Base-by-base conservation (phyloP, 495 filamentous ascomycete genomes). In the Staphylotrichum longicolle region DNA sequence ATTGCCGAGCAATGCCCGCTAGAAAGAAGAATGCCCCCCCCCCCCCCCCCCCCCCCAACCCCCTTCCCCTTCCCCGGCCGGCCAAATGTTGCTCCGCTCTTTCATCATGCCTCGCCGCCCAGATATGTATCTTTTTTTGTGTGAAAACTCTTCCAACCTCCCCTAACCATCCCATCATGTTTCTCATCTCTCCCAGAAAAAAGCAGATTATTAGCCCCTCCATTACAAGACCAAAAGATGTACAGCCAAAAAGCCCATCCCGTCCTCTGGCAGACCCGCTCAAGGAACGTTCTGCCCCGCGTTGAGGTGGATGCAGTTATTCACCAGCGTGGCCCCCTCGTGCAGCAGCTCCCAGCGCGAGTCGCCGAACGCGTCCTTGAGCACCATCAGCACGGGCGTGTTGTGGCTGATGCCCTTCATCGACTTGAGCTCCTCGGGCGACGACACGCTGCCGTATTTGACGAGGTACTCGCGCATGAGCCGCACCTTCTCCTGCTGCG, bases 331-430 rank as follows among this genome's bases (percentile, higher is more conserved):
- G 52, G 87, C 86, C 49, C 91, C 94, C 73, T 98, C 94, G 53
- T 90, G 85, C 57, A 97, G 76, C 63, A 98, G 73, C 75, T 98
- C 92, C 94, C 94, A 98, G 57, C 93, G 81, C 44, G 92, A 88
- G 67, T 86, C 85, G 58, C 81, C 76, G 72, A 98, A 97, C 61
- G 87, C 87, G 64, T 91, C 87, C 45, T 88, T 85, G 47, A 98
- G 75, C 32, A 96, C 84, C 75, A 94, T 80, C 59, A 98, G 76
- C 74, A 98, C 68, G 1, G 93, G 90, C 58, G 91, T 80, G 70
- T 89, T 96, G 32, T 82, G 83, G 70, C 96, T 98, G 62, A 93
- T 85, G 20, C 90, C 88, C 49, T 80, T 80, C 78, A 93, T 85
- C 35, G 75, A 72, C 63, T 88, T 85, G 50, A 98, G 79, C 56